phyloP scores from a whole-genome alignment of 1,284 basidiomycete genomes.

The Cystobasidium pallidum region DNA sequence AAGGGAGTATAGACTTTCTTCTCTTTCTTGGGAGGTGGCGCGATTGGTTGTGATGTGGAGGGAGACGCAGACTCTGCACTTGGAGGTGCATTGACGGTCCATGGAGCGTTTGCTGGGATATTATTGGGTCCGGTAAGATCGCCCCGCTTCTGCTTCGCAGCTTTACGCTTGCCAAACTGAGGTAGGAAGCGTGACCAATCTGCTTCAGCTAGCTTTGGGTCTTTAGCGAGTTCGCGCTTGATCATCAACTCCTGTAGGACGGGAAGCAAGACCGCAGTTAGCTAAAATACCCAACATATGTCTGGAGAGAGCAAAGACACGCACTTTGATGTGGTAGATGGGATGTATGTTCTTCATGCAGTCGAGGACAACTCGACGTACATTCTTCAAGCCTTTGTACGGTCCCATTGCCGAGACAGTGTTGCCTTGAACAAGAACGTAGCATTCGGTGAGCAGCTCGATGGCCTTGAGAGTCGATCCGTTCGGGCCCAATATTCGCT shows the following conservation, averaged over 20 bases:
- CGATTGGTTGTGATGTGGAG: slow-evolving; percentile 28
- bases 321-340: slow-evolving; percentile 96
- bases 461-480: slow-evolving; percentile 98
- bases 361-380: slow-evolving; percentile 89
- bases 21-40: slow-evolving; percentile 56
- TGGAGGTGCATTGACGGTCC: slow-evolving; percentile 13
- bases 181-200: slow-evolving; percentile 98
- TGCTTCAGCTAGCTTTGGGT: slow-evolving; percentile 90
- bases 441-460: slow-evolving; percentile 93
- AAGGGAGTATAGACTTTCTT: slow-evolving; percentile 99
- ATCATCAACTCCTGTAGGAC: slow-evolving; percentile 89
- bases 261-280: slow-evolving; percentile 3
- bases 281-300: not conserved
- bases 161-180: slow-evolving; percentile 88
- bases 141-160: slow-evolving; percentile 79
- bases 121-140: slow-evolving; percentile 54
- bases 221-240: slow-evolving; percentile 94
- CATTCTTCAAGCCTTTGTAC: slow-evolving; percentile 93
- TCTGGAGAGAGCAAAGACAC: slow-evolving; percentile 33
- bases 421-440: slow-evolving; percentile 96
- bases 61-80: slow-evolving; percentile 1
- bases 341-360: slow-evolving; percentile 99
- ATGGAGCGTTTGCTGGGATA: slow-evolving; percentile 43
- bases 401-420: slow-evolving; percentile 98
- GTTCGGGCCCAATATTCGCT: slow-evolving; percentile 95